Evolutionary conservation across 257 asterid species (phyloP).

Genomic region (Penstemon davidsonii): DNA sequence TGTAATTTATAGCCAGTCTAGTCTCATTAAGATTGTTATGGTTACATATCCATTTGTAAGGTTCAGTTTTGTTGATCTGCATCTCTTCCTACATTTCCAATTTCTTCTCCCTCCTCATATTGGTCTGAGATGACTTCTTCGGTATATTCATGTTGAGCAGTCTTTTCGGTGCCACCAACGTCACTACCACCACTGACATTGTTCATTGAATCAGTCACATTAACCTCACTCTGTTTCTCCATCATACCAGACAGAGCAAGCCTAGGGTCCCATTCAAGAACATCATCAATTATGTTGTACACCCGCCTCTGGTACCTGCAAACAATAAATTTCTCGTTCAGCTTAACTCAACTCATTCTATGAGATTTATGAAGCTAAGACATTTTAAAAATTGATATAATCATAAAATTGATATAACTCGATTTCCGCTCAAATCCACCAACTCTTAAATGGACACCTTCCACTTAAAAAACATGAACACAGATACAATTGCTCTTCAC

Average conservation of each 20-base stretch:
- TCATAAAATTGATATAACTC: no score
- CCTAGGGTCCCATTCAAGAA: constrained; percentile 95
- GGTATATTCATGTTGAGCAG: constrained; percentile 28
- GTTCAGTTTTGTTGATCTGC: constrained; percentile 34
- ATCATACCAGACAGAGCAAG: constrained; percentile 94
- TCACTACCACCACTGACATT: constrained; percentile 47
- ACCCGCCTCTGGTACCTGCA: constrained; percentile 96
- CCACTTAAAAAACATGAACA: no score
- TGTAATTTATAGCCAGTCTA: background rate
- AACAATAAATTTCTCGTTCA: constrained; percentile 6
- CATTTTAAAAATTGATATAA: no score
- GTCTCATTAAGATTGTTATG: constrained; percentile 25
- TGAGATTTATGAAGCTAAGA: no score
- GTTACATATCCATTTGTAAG: constrained; percentile 27
- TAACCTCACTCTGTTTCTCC: constrained; percentile 68
- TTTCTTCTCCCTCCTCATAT: constrained; percentile 48
- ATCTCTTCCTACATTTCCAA: constrained; percentile 30
- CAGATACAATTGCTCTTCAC: no score
- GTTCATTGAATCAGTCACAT: constrained; percentile 48
- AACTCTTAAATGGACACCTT: no score
- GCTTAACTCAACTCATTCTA: background rate
- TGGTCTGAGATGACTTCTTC: constrained; percentile 37
- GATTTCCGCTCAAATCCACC: no score
- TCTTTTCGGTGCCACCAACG: constrained; percentile 29
- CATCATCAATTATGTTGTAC: constrained; percentile 92